phyloP scores from a whole-genome alignment of 495 filamentous ascomycete species.

The Gamarada debralockiae region DNA sequence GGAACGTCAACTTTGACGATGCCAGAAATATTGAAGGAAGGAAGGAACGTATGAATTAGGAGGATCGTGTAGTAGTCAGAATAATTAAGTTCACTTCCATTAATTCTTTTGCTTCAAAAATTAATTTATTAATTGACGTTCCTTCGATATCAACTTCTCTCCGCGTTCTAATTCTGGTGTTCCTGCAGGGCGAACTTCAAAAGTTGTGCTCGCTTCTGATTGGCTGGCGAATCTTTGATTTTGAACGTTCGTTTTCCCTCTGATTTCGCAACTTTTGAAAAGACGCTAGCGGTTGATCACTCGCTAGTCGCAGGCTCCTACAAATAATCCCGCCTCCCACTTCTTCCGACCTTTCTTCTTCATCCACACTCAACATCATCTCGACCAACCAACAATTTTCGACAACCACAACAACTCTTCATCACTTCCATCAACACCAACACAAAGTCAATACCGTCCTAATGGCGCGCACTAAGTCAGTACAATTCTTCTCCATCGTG shows the following conservation, averaged over 20 bases:
- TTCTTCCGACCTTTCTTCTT: slow-evolving; percentile 18
- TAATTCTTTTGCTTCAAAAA: too few species aligned
- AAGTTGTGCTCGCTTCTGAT: too few species aligned
- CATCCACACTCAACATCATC: slow-evolving; percentile 21
- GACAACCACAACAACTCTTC: slow-evolving; percentile 32
- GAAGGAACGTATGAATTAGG: too few species aligned
- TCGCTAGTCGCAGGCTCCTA: slow-evolving; percentile 16
- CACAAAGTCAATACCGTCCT: slow-evolving; percentile 44
- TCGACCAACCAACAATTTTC: background rate
- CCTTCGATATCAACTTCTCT: too few species aligned
- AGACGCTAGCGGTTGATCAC: slow-evolving; percentile 17
- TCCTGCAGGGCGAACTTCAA: too few species aligned
- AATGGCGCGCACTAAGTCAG: slow-evolving; percentile 93
- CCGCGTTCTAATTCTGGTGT: too few species aligned
- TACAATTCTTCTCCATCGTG: slow-evolving; percentile 23
- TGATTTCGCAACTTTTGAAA: background rate
- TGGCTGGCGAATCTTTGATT: background rate
- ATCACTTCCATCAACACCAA: slow-evolving; percentile 34
- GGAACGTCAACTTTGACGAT: too few species aligned
- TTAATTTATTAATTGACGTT: too few species aligned
- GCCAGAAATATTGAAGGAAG: too few species aligned
- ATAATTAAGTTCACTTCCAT: too few species aligned
- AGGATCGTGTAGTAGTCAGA: too few species aligned
- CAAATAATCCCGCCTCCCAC: slow-evolving; percentile 25
- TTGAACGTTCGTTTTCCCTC: background rate